A percentile compares a stretch with the other conserved stretches of the same genome.
Evolutionary conservation across 2,329 filamentous ascomycete genomes (phyloP).

Genomic region (Cladosporium sphaerospermum): DNA sequence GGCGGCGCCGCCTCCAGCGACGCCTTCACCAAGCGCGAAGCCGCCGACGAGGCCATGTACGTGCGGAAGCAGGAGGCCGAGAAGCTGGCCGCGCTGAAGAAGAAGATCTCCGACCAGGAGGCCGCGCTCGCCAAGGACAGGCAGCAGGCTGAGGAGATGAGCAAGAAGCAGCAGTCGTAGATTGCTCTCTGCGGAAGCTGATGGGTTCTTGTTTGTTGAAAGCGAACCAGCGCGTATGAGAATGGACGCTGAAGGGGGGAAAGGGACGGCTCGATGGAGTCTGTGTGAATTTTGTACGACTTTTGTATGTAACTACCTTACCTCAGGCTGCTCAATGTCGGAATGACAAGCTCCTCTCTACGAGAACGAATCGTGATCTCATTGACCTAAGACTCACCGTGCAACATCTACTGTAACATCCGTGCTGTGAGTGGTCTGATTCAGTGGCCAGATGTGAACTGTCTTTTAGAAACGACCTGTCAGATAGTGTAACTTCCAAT

Average conservation of each 20-base stretch:
- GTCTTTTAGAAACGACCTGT: no score
- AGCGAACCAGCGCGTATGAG: neutral
- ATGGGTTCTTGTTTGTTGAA: neutral
- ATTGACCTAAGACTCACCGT: no score
- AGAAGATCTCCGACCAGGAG: conserved; percentile 30
- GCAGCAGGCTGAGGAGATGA: conserved; percentile 22
- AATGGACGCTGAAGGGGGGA: neutral
- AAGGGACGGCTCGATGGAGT: neutral
- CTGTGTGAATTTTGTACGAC: neutral
- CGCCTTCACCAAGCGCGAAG: conserved; percentile 86
- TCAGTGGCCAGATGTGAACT: no score
- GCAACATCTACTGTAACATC: no score
- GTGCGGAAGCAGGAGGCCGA: conserved; percentile 83
- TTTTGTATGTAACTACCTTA: neutral
- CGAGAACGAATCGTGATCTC: neutral
- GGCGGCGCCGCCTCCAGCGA: conserved; percentile 56
- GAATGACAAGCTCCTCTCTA: neutral
- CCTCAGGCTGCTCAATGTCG: neutral
- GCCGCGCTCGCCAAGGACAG: conserved; percentile 26
- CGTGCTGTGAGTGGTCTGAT: no score
- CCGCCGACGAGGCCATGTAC: conserved; percentile 76
- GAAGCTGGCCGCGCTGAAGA: conserved; percentile 51
- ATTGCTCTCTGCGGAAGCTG: no score
- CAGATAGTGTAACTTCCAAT: no score
- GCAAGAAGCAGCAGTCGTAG: conserved; percentile 13